A percentile compares a stretch with the other conserved stretches of the same genome.
Conservation (phyloP, 2,329 filamentous ascomycete genomes). For the Venturia pyrina region DNA sequence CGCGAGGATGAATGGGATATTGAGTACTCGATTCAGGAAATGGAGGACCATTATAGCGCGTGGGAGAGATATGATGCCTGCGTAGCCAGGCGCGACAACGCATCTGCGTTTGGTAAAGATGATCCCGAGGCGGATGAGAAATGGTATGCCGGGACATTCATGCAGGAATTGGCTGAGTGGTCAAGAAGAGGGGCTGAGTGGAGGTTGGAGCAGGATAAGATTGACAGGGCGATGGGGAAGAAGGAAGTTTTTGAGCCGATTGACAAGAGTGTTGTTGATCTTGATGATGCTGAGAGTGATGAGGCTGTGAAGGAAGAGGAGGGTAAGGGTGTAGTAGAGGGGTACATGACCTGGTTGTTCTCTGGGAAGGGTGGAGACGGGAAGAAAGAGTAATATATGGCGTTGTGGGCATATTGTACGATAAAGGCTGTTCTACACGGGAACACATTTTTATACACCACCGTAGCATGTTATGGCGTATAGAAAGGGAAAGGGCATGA, state of each 20-base stretch:
- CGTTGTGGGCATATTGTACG: background rate
- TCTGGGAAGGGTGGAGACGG: background rate
- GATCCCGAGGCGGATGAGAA: constrained; percentile 32
- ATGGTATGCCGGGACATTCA: constrained; percentile 32
- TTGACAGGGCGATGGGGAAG: constrained; percentile 31
- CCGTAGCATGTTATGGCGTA: background rate
- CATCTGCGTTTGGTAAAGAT: constrained; percentile 28
- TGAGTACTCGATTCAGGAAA: constrained; percentile 66
- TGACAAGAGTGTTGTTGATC: background rate
- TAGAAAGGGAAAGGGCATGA: background rate
- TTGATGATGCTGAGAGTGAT: constrained; percentile 14
- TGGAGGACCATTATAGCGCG: constrained; percentile 35
- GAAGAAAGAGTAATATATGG: background rate
- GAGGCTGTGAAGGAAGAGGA: constrained; percentile 10
- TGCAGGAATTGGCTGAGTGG: constrained; percentile 39
- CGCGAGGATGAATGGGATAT: constrained; percentile 53
- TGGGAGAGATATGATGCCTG: constrained; percentile 42
- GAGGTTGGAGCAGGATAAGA: constrained; percentile 43
- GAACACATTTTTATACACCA: background rate
- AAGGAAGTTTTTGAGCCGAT: constrained; percentile 18
- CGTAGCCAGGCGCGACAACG: constrained; percentile 18
- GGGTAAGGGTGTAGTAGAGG: constrained; percentile 17
- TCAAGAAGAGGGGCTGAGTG: constrained; percentile 53
- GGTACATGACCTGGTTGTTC: constrained; percentile 23
- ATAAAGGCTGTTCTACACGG: background rate